phyloP scores from a whole-genome alignment of 129 eudicot species.

The Rutidosis leptorrhynchoides region DNA sequence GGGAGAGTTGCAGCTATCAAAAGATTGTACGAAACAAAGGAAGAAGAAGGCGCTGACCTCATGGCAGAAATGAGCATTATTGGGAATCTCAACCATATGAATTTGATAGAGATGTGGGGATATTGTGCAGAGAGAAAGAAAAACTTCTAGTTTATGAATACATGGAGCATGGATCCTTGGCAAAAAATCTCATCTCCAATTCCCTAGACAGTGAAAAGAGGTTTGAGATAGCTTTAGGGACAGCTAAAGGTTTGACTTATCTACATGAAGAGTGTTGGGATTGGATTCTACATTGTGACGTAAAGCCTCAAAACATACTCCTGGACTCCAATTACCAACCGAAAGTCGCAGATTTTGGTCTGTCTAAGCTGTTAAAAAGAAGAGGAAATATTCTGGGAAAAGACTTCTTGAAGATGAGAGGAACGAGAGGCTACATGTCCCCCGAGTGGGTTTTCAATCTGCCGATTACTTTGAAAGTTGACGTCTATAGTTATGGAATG shows the following conservation, averaged over 20 bases:
- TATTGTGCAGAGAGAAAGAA: too few species aligned
- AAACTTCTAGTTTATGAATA: slow-evolving; percentile 2
- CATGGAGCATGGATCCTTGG: background rate
- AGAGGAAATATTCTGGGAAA: too few species aligned
- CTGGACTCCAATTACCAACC: background rate
- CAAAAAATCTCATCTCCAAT: background rate
- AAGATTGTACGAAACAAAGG: background rate
- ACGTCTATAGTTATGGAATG: too few species aligned
- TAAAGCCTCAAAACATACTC: background rate
- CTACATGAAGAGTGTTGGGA: background rate
- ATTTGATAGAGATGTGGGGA: slow-evolving; percentile 1
- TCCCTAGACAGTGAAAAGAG: background rate
- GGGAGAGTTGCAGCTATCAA: slow-evolving; percentile 3
- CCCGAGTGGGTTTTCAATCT: too few species aligned
- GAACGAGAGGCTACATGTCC: too few species aligned
- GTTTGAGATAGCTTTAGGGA: background rate
- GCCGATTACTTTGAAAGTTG: too few species aligned
- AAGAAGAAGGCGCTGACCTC: background rate
- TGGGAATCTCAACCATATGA: background rate
- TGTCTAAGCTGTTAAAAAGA: background rate
- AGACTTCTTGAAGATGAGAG: too few species aligned
- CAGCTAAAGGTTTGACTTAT: background rate
- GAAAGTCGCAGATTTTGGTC: slow-evolving; percentile 2
- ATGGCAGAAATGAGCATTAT: background rate
- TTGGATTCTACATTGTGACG: slow-evolving; percentile 6